Percentiles rank a stretch among this genome's conserved stretches.
Conservation (phyloP, 192 early-diverging fungal genomes). For the Linnemannia exigua region DNA sequence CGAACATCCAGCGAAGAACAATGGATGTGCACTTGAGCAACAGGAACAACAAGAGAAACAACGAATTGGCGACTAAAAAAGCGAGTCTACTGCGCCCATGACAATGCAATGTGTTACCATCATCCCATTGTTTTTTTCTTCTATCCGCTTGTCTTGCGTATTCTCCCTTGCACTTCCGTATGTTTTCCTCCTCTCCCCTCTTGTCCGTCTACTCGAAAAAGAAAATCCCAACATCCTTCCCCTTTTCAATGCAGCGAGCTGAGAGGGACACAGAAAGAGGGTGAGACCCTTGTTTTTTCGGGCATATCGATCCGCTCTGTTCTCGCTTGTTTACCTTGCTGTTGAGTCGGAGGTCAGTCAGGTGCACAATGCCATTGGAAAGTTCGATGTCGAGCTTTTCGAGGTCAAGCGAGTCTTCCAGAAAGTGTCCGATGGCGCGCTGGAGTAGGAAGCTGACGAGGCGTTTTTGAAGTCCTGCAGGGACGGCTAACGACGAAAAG, state of each 20-base stretch:
- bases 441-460: conserved; percentile 86
- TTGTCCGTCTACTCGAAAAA: not conserved
- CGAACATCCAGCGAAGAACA: not conserved
- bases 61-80: not conserved
- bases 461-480: conserved; percentile 85
- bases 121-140: not conserved
- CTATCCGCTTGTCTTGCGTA: not conserved
- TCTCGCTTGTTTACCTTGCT: conserved; percentile 67
- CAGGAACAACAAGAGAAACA: too few species aligned
- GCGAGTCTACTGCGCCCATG: conserved; percentile 4
- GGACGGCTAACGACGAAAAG: conserved; percentile 60
- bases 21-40: too few species aligned
- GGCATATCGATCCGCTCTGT: not conserved
- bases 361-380: conserved; percentile 78
- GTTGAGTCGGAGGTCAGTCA: conserved; percentile 86
- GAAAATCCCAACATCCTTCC: not conserved
- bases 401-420: conserved; percentile 80
- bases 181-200: not conserved
- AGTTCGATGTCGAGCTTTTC: conserved; percentile 91
- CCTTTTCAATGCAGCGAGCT: not conserved
- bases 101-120: conserved; percentile 1
- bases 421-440: conserved; percentile 87
- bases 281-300: not conserved
- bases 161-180: not conserved
- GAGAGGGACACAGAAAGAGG: not conserved